Percentiles rank a stretch among this genome's conserved stretches.
Conservation (phyloP, 345 rosid genomes). For the Boechera retrofracta region DNA sequence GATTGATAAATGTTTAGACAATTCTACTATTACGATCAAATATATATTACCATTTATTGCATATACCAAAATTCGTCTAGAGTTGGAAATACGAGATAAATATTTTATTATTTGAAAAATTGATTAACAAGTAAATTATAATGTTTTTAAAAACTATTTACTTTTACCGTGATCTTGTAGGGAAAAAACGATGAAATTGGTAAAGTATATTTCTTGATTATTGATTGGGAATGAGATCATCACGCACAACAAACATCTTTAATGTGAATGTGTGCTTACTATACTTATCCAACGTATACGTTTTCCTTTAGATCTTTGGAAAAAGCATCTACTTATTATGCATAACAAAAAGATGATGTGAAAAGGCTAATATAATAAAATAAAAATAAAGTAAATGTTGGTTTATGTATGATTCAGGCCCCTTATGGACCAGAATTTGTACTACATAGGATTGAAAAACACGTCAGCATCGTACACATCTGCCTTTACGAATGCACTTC, state of each 20-base stretch:
- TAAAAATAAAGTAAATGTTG: neutral
- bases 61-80: neutral
- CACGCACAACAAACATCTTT: constrained; percentile 40
- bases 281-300: constrained; percentile 34
- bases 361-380: constrained; percentile 15
- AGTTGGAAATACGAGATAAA: neutral
- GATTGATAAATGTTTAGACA: neutral
- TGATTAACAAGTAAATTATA: neutral
- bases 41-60: neutral
- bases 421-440: constrained; percentile 89
- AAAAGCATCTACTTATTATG: constrained; percentile 40
- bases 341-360: constrained; percentile 37
- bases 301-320: constrained; percentile 34
- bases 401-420: constrained; percentile 60
- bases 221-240: constrained; percentile 36
- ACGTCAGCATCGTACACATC: constrained; percentile 87
- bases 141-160: neutral
- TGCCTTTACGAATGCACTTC: constrained; percentile 72
- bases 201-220: constrained; percentile 7
- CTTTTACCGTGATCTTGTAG: neutral
- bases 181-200: neutral
- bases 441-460: constrained; percentile 75
- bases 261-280: constrained; percentile 34
- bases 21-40: neutral
- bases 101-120: neutral